Percentiles rank a stretch among this genome's conserved stretches.
Evolutionary conservation across 208 protist genomes (phyloP).

Genomic region (Angomonas ambiguus): DNA sequence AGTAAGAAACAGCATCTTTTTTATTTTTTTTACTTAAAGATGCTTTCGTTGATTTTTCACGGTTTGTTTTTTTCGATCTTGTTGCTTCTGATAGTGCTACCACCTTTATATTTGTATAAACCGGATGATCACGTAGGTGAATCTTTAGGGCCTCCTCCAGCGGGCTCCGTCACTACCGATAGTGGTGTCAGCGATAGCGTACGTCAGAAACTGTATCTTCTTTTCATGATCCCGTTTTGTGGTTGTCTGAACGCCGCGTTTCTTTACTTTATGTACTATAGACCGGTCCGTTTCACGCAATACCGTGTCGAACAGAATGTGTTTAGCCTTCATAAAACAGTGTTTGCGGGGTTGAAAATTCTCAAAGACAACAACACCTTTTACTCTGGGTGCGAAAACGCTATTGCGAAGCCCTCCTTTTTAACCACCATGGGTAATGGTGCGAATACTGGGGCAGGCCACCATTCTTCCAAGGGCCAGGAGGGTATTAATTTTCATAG

Average conservation of each 20-base stretch:
- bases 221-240: constrained; percentile 60
- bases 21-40: constrained; percentile 22
- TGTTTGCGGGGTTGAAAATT: constrained; percentile 23
- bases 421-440: not conserved
- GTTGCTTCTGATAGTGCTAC: constrained; percentile 44
- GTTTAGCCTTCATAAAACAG: constrained; percentile 26
- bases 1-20: too few species aligned
- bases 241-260: constrained; percentile 38
- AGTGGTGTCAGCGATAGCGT: constrained; percentile 31
- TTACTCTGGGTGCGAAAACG: not conserved
- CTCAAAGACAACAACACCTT: constrained; percentile 29
- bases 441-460: constrained; percentile 1
- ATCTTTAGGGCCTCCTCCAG: constrained; percentile 27
- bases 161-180: constrained; percentile 33
- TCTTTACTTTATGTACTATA: constrained; percentile 78
- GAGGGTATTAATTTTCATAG: not conserved
- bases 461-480: not conserved
- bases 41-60: constrained; percentile 35
- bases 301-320: constrained; percentile 67
- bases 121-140: constrained; percentile 25
- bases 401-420: not conserved
- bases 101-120: constrained; percentile 63
- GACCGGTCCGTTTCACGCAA: constrained; percentile 53
- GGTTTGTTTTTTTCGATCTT: constrained; percentile 50
- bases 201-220: constrained; percentile 72